Base-by-base conservation (phyloP, 805 yeast genomes). In the Vanderwaltozyma yarrowii region DNA sequence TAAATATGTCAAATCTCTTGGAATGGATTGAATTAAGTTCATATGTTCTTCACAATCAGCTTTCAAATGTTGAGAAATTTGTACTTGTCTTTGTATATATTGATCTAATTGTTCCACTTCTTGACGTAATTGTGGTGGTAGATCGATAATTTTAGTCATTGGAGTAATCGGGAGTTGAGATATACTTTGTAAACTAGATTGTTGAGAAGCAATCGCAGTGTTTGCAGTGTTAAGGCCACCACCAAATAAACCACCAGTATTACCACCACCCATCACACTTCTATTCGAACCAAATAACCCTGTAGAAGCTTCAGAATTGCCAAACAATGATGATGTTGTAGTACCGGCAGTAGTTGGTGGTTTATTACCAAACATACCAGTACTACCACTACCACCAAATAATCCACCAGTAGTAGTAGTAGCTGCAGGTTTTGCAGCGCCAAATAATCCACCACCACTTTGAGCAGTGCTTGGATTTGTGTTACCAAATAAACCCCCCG, bases 131-230 rank as follows among this genome's bases (percentile, higher is more conserved):
- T 63, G 70, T n/a, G 74, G 79, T 2, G 92, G 88, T 29, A 83
- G 62, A 42, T 81, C 89, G 8, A 76, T 75, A 9, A 83, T 81
- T 35, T 81, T 70, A 0, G 89, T 79, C 77, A 83, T 74, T 12
- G 87, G 76, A 10, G 81, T 79, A 32, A 83, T 64, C 4, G 70
- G 67, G 37, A 64, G 54, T 40, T 65, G 76, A 9, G 61, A 60
- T 19, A 66, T 69, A 31, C 62, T 64, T 32, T 67, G 68, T 35
- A 62, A 62, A 25, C 65, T 69, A 30, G 65, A 68, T 32, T 56
- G 60, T 37, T 48, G 60, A n/a, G n/a, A n/a, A n/a, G n/a, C n/a
- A n/a, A n/a, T n/a, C n/a, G n/a, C n/a, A 21, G 23, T 21, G 6
- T 21, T 6, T 21, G 23, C 9, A 21, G 6, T 21, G 9, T 21